Evolutionary conservation across 495 filamentous ascomycete species (phyloP), one percentile per base, ranked within the genome.

Genomic region (Aspergillus heteromorphus): DNA sequence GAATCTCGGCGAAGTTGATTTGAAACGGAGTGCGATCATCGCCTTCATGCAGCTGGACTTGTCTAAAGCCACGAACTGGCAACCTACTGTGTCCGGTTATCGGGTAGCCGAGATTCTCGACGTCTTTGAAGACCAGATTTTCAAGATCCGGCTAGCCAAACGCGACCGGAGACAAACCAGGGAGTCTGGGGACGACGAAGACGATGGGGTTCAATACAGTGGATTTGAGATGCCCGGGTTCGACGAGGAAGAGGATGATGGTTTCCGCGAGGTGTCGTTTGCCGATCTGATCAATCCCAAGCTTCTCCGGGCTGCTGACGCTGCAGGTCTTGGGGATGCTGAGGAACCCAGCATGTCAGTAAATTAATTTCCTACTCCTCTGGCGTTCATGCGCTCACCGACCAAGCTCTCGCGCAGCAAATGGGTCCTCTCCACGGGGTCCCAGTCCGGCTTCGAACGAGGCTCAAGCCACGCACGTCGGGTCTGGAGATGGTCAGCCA

Each of bases 41-140:
- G 84, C 86, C 2, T 98, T 88, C 80, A 89, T 87, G 59, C 80
- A 89, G 51, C 76, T 89, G 50, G 77, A 83, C 23, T 79, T 91
- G 63, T 90, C 87, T 27, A 83, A 82, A 52, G 82, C 76, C 11
- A 89, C 86, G 8, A 86, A 82, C 21, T 95, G 89, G 87, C 79
- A 88, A 51, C 92, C 92, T 0, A 78, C 77, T 51, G 73, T 95
- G 38, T 83, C 82, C 2, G 79, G 76, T 2, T 85, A 84, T 60
- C 75, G 83, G 13, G 87, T 87, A 0, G 89, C 87, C 3, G 70
- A 83, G 21, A 72, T 95, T 14, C 66, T 79, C 14, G 80, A 80
- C 3, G 71, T 76, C 11, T 55, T 66, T 29, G 76, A 74, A 17
- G 66, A 77, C 18, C 73, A 73, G 4, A 62, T 63, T 4, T 54